Evolutionary conservation across 2,329 filamentous ascomycete species (phyloP), one percentile per base, ranked within the genome.

Genomic region (Xylaria arbuscula): DNA sequence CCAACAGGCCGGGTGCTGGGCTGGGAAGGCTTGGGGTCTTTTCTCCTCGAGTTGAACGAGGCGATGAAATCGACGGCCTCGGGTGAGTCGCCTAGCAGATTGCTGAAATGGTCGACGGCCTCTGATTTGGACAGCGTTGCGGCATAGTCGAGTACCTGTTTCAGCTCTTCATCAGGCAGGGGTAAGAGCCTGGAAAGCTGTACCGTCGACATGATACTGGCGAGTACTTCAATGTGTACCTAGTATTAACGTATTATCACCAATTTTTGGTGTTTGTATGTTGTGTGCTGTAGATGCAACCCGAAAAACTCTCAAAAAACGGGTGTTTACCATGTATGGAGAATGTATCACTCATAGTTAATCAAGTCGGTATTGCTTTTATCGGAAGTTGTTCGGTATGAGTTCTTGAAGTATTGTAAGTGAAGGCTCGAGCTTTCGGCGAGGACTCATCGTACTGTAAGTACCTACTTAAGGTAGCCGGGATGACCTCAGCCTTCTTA

Each of bases 71-170:
- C 91, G 69, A 94, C 82, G 48, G 84, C 87, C 74, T 92, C 89
- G 1, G 94, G 88, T 7, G 92, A 94, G 78, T 97, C 93, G 58
- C 95, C 96, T 0, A 99, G 87, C 62, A 99, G 84, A 76, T 96
- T 93, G 79, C 90, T 92, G 69, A 99, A 91, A 80, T 98, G 93
- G 50, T 94, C 90, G 59, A 89, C 93, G 15, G 93, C 92, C 71
- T 91, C 92, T 60, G 89, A 82, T 76, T 92, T 94, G 22, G 93
- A 89, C 9, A 98, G 86, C 0, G 90, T 91, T 42, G 88, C 84
- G 2, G 93, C 90, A 79, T 98, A 98, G 56, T 93, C 89, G 72
- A 98, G 85, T 51, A 98, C 87, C 77, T 98, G 93, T 76, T 90
- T 88, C 38, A 98, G 84, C 48, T 95, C 94, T 13, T 92, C 90